A percentile compares a stretch with the other conserved stretches of the same genome.
Conservation (phyloP, 345 rosid species). For the Firmiana major region DNA sequence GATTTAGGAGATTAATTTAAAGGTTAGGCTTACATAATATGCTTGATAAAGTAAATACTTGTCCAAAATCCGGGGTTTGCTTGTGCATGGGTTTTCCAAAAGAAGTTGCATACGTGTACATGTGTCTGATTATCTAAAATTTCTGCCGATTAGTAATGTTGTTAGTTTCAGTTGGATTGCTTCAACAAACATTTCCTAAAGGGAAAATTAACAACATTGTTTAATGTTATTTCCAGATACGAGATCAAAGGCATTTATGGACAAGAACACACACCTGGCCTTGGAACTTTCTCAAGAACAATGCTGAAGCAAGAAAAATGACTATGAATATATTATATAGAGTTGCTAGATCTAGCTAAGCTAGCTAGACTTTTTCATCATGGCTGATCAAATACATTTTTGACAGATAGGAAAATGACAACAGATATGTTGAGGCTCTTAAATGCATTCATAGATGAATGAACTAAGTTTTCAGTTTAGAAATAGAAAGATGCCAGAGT, state of each 20-base stretch:
- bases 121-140: background rate
- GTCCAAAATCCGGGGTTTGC: slow-evolving; percentile 30
- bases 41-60: slow-evolving; percentile 24
- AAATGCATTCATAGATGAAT: too few species aligned
- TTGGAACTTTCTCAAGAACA: slow-evolving; percentile 6
- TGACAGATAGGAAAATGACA: too few species aligned
- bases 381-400: too few species aligned
- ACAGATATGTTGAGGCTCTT: too few species aligned
- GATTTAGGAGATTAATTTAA: background rate
- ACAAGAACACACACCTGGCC: slow-evolving; percentile 14
- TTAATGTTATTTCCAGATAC: slow-evolving; percentile 13
- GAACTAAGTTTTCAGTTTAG: too few species aligned
- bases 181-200: slow-evolving; percentile 18
- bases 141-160: background rate
- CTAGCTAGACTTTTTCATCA: too few species aligned
- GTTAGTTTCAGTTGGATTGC: slow-evolving; percentile 6
- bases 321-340: background rate
- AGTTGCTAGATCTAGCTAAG: too few species aligned
- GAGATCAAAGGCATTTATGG: slow-evolving; percentile 24
- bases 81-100: slow-evolving; percentile 27
- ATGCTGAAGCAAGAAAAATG: background rate
- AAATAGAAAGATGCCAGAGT: too few species aligned
- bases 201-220: background rate
- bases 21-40: slow-evolving; percentile 9
- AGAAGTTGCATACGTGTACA: slow-evolving; percentile 25